Conservation (phyloP, 1,284 basidiomycete species). For the Pseudozyma sp. region DNA sequence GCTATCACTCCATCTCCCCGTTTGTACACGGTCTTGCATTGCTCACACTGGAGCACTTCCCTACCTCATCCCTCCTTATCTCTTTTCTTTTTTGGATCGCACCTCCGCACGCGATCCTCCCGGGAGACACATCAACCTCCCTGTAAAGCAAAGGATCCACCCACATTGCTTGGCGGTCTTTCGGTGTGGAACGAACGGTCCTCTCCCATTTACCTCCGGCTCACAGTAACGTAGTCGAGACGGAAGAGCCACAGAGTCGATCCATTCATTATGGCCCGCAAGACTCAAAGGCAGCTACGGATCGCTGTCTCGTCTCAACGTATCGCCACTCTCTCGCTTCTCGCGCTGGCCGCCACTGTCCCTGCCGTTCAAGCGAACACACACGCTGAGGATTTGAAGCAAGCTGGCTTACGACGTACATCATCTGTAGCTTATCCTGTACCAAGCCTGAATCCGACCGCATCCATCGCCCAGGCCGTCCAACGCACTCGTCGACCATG, state of each 20-base stretch:
- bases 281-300: background rate
- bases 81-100: background rate
- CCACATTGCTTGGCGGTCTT: no score
- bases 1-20: background rate
- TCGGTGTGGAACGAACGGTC: background rate
- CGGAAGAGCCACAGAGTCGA: background rate
- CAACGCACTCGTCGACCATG: slow-evolving; percentile 36
- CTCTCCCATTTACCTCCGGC: background rate
- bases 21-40: background rate
- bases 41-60: background rate
- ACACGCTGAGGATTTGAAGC: background rate
- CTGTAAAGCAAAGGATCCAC: background rate
- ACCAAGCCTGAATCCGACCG: slow-evolving; percentile 24
- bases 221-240: background rate
- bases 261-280: slow-evolving; percentile 22
- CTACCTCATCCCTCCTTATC: background rate
- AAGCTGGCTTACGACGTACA: background rate
- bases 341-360: slow-evolving; percentile 15
- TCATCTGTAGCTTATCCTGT: background rate
- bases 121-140: background rate
- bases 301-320: slow-evolving; percentile 14
- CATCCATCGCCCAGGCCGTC: slow-evolving; percentile 29
- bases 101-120: background rate
- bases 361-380: slow-evolving; percentile 18
- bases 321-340: slow-evolving; percentile 27